Percentiles rank a stretch among this genome's conserved stretches.
These are phyloP conservation scores for Chlorociboria aeruginascens DNA, from an alignment of 495 filamentous ascomycete species.

Conservation along the genomic window DNA sequence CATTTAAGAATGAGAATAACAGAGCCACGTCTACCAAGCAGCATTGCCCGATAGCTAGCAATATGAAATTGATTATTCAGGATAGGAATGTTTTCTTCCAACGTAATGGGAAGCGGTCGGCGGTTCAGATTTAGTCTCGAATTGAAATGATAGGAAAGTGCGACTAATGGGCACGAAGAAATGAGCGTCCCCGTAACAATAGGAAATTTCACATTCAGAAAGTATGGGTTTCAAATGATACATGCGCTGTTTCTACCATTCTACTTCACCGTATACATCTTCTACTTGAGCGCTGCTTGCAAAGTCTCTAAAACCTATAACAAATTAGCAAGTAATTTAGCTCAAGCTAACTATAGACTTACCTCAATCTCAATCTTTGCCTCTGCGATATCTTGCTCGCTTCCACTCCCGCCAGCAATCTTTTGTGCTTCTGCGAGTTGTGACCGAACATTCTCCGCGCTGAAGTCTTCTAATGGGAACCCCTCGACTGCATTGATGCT, in stretches of 20 bases:
- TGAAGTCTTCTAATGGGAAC: constrained; percentile 90
- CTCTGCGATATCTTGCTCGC: constrained; percentile 95
- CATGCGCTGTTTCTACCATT: constrained; percentile 17
- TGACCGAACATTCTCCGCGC: constrained; percentile 63
- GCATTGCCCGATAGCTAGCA: constrained; percentile 1
- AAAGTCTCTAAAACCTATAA: constrained; percentile 59
- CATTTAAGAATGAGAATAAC: neutral
- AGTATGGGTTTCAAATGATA: constrained; percentile 9
- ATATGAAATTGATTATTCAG: neutral
- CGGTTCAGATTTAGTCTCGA: neutral
- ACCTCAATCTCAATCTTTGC: constrained; percentile 99
- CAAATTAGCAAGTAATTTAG: constrained; percentile 7
- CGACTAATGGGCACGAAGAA: neutral
- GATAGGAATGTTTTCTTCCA: no score
- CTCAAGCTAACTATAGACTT: constrained; percentile 14
- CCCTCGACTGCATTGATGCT: constrained; percentile 98
- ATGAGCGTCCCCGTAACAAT: neutral
- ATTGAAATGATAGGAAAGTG: neutral
- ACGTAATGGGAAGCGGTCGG: neutral
- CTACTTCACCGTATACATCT: neutral
- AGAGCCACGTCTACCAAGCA: neutral
- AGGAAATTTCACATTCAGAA: no score
- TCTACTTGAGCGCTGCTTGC: constrained; percentile 63
- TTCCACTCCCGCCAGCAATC: constrained; percentile 79
- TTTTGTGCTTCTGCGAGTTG: constrained; percentile 92